Evolutionary conservation across 2,329 filamentous ascomycete genomes (phyloP), one percentile per base, ranked within the genome.

Genomic region (Alternaria postmessia): DNA sequence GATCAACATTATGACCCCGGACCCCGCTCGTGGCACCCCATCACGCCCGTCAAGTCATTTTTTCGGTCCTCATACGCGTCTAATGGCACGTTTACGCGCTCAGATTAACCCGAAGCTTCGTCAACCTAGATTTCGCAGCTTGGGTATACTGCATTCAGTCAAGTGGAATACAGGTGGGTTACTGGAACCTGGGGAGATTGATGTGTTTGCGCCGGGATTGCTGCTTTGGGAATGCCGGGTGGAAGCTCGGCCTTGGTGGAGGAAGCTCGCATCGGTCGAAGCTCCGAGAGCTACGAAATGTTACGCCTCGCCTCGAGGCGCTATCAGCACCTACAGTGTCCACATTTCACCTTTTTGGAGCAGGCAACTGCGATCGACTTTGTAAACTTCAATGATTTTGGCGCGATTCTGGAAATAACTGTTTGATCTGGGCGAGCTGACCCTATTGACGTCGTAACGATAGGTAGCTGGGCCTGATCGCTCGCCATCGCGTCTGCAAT

Each of bases 131-230:
- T 42, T 18, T 39, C 3, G 16, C n/a, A 44, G 36, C 30, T 24
- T 61, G 49, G 62, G 60, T 51, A 70, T 69, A 69, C 70, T 68
- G 51, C 46, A 63, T 66, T 48, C 7, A 66, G 69, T 9, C 54
- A 62, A 57, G 64, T 55, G 28, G 39, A n/a, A 49, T 16, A 44
- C 51, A 47, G 30, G 41, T 32, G 41, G 41, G 46, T 41, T 62
- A 47, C 26, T 12, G 32, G 8, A 38, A 49, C 30, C 18, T 56
- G 52, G 18, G 22, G 51, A 47, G 26, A 36, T 14, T 18, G 57
- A 36, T 38, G 36, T 39, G 34, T 63, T 64, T 63, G 63, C 64
- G 62, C 67, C 71, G 71, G 71, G 26, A 61, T 68, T 63, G 38
- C 71, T 62, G 24, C 20, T 57, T 64, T 53, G 20, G 68, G 71